phyloP scores from a whole-genome alignment of 352 stramenopile species.

The Pythium sukuiense region DNA sequence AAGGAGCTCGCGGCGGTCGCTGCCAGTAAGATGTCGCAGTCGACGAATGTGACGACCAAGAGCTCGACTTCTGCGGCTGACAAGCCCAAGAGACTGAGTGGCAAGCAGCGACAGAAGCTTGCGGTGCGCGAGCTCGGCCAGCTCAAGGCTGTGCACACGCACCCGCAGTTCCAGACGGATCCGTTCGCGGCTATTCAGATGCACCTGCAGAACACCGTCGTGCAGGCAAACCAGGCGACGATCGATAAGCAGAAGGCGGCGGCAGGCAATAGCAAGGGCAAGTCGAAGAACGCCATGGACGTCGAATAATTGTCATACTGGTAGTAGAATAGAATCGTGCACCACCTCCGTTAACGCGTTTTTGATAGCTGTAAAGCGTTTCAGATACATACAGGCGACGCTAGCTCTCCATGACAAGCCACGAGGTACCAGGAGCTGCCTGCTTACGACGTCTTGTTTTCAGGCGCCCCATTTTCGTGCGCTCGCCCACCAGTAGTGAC shows the following conservation, averaged over 20 bases:
- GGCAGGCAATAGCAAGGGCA: neutral
- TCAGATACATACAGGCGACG: no score
- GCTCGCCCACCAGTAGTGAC: no score
- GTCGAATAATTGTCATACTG: slow-evolving; percentile 22
- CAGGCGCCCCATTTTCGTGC: no score
- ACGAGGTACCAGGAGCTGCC: no score
- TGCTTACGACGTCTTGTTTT: no score
- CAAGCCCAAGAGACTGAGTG: slow-evolving; percentile 58
- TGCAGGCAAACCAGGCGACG: slow-evolving; percentile 69
- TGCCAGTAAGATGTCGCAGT: slow-evolving; percentile 27
- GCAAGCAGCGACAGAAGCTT: slow-evolving; percentile 82
- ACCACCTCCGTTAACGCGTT: no score
- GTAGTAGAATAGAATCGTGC: no score
- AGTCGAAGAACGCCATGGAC: slow-evolving; percentile 29
- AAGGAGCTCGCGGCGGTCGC: slow-evolving; percentile 30
- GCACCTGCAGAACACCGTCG: slow-evolving; percentile 85
- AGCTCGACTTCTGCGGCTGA: neutral
- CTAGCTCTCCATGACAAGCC: no score
- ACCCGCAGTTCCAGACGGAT: slow-evolving; percentile 78
- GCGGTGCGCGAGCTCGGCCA: slow-evolving; percentile 81
- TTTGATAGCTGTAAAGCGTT: no score
- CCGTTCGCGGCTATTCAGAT: slow-evolving; percentile 86
- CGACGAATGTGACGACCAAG: slow-evolving; percentile 31
- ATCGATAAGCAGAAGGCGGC: slow-evolving; percentile 31
- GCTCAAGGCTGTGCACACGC: slow-evolving; percentile 82